Evolutionary conservation across 495 filamentous ascomycete species (phyloP).

Genomic region (Neurospora sp.): DNA sequence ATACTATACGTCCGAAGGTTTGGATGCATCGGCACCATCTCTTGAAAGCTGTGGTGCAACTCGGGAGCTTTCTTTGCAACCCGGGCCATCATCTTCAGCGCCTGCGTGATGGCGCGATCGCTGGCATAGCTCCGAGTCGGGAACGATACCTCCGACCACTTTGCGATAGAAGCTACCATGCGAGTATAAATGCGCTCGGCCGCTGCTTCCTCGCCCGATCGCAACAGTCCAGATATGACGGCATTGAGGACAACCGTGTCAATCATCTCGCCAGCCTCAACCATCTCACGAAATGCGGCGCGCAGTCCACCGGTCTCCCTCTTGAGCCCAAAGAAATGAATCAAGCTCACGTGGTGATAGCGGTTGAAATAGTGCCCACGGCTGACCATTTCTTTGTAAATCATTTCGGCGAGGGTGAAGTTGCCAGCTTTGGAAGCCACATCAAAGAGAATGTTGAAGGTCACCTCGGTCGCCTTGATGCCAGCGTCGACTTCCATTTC

Average conservation of each 20-base stretch:
- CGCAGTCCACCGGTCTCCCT: constrained; percentile 59
- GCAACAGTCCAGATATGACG: constrained; percentile 67
- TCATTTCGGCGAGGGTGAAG: constrained; percentile 69
- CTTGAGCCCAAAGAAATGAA: constrained; percentile 71
- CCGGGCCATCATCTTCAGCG: constrained; percentile 42
- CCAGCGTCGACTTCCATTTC: constrained; percentile 73
- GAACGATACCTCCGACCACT: constrained; percentile 7
- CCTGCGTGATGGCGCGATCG: constrained; percentile 45
- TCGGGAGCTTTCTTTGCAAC: constrained; percentile 30
- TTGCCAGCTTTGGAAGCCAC: constrained; percentile 76
- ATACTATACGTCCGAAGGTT: constrained; percentile 56
- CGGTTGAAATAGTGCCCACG: constrained; percentile 58
- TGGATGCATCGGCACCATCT: constrained; percentile 43
- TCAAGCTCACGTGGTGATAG: constrained; percentile 64
- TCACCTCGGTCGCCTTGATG: constrained; percentile 54
- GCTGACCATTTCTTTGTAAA: constrained; percentile 67
- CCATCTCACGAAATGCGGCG: constrained; percentile 62
- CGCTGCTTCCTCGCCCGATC: constrained; percentile 55
- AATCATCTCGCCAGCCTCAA: constrained; percentile 73
- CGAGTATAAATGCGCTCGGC: constrained; percentile 71
- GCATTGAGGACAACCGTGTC: constrained; percentile 83
- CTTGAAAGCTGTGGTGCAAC: constrained; percentile 40
- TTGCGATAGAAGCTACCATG: constrained; percentile 55
- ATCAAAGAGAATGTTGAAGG: constrained; percentile 89
- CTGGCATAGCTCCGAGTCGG: constrained; percentile 32